Evolutionary conservation across 169 alveolate genomes (phyloP).

Genomic region (Plasmodium ovale): DNA sequence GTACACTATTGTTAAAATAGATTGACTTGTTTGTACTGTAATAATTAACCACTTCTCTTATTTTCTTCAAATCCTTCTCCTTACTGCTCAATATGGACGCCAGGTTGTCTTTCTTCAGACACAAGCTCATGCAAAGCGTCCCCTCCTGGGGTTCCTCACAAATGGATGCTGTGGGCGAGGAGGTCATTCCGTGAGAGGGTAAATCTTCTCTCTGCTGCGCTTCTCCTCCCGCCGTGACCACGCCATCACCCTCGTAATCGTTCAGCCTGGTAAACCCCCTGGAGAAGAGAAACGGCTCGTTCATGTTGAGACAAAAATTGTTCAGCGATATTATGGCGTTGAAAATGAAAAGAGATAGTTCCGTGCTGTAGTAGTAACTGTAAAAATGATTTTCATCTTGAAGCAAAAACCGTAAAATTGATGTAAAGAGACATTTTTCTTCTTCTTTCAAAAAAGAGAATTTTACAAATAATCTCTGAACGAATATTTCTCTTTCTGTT

Average conservation of each 20-base stretch:
- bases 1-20: slow-evolving; percentile 42
- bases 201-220: too few relatives aligned
- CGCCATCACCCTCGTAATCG: slow-evolving; percentile 1
- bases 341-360: slow-evolving; percentile 46
- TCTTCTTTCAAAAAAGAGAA: slow-evolving; percentile 35
- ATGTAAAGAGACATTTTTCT: slow-evolving; percentile 22
- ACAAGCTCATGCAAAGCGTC: too few relatives aligned
- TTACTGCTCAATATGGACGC: background rate
- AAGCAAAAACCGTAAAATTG: slow-evolving; percentile 35
- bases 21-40: slow-evolving; percentile 8
- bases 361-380: slow-evolving; percentile 41
- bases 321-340: slow-evolving; percentile 57
- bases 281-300: slow-evolving; percentile 19
- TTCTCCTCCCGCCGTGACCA: too few relatives aligned
- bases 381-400: slow-evolving; percentile 70
- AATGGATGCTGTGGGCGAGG: background rate
- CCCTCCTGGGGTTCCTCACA: background rate
- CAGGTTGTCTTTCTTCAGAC: background rate
- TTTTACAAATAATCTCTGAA: slow-evolving; percentile 2
- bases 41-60: background rate
- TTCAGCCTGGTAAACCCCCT: slow-evolving; percentile 8
- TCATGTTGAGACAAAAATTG: slow-evolving; percentile 28
- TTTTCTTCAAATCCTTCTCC: slow-evolving; percentile 11
- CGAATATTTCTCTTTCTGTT: background rate
- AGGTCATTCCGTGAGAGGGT: background rate